Evolutionary conservation across 768 basidiomycete species (phyloP), one percentile per base, ranked within the genome.

Genomic region (Pleurotus giganteus): DNA sequence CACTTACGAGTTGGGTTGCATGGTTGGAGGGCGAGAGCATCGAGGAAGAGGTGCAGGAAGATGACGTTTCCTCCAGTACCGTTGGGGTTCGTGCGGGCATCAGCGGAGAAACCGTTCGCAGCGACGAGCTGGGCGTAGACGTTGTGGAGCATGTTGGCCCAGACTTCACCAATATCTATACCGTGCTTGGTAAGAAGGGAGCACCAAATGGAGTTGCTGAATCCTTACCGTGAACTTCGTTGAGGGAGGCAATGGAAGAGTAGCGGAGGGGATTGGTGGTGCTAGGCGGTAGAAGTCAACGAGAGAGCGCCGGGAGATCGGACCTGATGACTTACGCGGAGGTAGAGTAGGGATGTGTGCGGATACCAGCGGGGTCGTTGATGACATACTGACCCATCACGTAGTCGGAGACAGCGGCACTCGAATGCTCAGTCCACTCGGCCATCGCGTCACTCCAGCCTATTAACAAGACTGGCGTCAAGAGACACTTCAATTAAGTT

Each of bases 371-470:
- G 4, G 74, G 55, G 56, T 72, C 66, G 64, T 82, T 74, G 59
- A 70, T 75, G 23, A 85, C 84, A 66, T 82, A 86, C 46, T 72
- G 70, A 13, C 82, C 85, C 64, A 77, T 37, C n/a, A 69, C 70
- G 31, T 66, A 77, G 60, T 79, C 76, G 4, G 64, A 57, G 3
- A 77, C 67, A 0, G 68, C 63, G n/a, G 66, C 63, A 19, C 72
- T 71, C 13, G 71, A 77, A 58, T 80, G 71, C 51, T 78, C 71
- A 7, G 66, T 69, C 76, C 75, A 79, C 72, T 69, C 68, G 1
- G 77, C 74, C 70, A 78, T 66, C 17, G 75, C 75, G 66, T 85
- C 85, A 3, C 80, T 80, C 84, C 84, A 87, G 12, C 83, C 61
- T 55, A 28, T 19, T 9, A 34, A 8, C n/a, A 19, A 7, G 23